Evolutionary conservation across 805 yeast species (phyloP), one percentile per base, ranked within the genome.

Genomic region (Candida lessepsii): DNA sequence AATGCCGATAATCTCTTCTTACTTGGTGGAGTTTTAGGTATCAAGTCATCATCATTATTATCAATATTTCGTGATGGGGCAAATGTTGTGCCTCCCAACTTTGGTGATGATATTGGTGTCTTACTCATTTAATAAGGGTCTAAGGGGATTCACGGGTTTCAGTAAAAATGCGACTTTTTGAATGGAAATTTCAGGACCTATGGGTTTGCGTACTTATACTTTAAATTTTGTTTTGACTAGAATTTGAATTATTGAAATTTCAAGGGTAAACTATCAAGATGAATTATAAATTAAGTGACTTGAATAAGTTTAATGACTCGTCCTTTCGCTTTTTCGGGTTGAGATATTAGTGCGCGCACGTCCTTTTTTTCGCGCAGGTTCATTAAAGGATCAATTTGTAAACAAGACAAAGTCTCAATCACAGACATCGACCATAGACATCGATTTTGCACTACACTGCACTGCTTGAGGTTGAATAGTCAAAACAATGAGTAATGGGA

Each of bases 61-160:
- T 35, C 26, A 45, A 37, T 52, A 18, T 40, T 28, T 32, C 54
- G 51, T 26, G 56, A 53, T 16, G 35, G 35, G 5, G 35, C 35
- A 21, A 32, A 32, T 7, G 35, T 32, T 4, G 35, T 32, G 4
- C 34, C 40, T 21, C 35, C 40, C 8, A 52, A 37, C 40, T 56
- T 60, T 5, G 72, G 72, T 17, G 70, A 61, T 29, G 63, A 40
- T 27, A 59, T 45, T 6, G 72, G 72, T 18, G 70, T 63, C 14
- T 28, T 39, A 26, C 38, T 39, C 42, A 39, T 39, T 32, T 20
- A 20, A 13, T 29, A 27, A 27, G 5, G 27, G 23, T 9, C 23
- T 25, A 25, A 7, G n/a, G 28, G 28, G 14, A 25, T 25, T 25
- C 6, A 25, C 6, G 28, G 17, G 8, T 27, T 27, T n/a, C 16